Evolutionary conservation across 1,139 yeast species (phyloP), one percentile per base, ranked within the genome.

Genomic region (Pneumocystis oryctolagi): DNA sequence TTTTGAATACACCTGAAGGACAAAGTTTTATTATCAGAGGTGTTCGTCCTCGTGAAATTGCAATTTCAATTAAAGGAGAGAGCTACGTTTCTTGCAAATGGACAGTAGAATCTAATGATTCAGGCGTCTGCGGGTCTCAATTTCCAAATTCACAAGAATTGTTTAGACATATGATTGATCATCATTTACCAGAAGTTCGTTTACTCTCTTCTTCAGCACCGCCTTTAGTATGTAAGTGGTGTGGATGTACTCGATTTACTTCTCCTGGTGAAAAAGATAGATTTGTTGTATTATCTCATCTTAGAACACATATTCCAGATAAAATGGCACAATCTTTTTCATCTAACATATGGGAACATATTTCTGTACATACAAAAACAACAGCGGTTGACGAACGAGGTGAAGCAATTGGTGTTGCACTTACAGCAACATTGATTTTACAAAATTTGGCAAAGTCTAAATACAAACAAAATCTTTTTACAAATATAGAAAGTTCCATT

Each of bases 1-100:
- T 92, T 20, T 83, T 90, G 65, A 73, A 78, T 40, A 67, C 70
- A n/a, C 75, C 78, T 16, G 78, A 80, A 1, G 81, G 80, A 40
- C 85, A 84, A 8, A 81, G 82, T 68, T 92, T 92, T 71, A 89
- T 92, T 61, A 90, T 92, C 70, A 87, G 87, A 74, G 98, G 98
- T 9, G 88, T 92, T 63, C 82, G 82, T 67, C 89, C 90, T 31
- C 78, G 90, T 67, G 75, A 75, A 53, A 74, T 70, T 37, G 77
- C 85, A 1, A 77, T 83, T 37, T 76, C 78, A 56, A 76, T 78
- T 1, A 63, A 64, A 28, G 71, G 71, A 12, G 66, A 65, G 59
- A 59, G 61, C 25, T 69, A 67, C 56, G 62, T 67, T 31, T 53
- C 60, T 5, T 69, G 71, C 56, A 62, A 62, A 39, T 69, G 71